Evolutionary conservation across 1,139 yeast genomes (phyloP), one percentile per base, ranked within the genome.

Genomic region (Geotrichum fermentans): DNA sequence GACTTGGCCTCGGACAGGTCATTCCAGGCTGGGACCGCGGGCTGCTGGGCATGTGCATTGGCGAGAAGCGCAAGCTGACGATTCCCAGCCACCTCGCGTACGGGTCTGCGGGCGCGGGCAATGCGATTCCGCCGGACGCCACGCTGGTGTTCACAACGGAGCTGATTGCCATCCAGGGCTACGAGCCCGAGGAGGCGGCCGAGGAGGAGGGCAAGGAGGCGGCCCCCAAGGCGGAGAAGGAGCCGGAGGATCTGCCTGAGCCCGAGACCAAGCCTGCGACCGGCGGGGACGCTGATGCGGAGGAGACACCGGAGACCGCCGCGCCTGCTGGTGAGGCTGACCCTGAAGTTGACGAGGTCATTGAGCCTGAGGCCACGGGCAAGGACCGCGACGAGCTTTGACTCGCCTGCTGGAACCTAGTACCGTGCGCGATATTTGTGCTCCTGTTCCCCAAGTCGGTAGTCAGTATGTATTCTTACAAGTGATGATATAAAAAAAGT

Each of bases 21-120:
- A 87, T 88, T 61, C 66, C 74, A 57, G 96, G 96, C 54, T 88
- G 96, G 96, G 96, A 88, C 56, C 79, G 83, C 66, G 96, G 96
- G 39, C 72, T 87, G 37, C 57, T 72, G 24, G 79, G 82, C 47
- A 85, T 86, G 92, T 88, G 96, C 68, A 74, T 85, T 64, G 96
- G 96, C 45, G 96, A 88, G 67, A 77, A 81, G 70, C 79, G 96
- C 62, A 80, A 77, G 58, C 73, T 88, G 59, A 77, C 79, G 37
- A 86, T 89, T 63, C 95, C 96, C 43, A 75, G 92, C 11, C 74
- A 75, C 42, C 69, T 86, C 61, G 96, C 80, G 7, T 88, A 88
- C 59, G 97, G 97, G 49, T 52, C 54, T 26, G 55, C 57, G 49
- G 95, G 94, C 43, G 80, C 86, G 52, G 90, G 89, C 40, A 83